A percentile compares a stretch with the other conserved stretches of the same genome.
Conservation (phyloP, 768 basidiomycete genomes). For the Tubosaeta sp. region DNA sequence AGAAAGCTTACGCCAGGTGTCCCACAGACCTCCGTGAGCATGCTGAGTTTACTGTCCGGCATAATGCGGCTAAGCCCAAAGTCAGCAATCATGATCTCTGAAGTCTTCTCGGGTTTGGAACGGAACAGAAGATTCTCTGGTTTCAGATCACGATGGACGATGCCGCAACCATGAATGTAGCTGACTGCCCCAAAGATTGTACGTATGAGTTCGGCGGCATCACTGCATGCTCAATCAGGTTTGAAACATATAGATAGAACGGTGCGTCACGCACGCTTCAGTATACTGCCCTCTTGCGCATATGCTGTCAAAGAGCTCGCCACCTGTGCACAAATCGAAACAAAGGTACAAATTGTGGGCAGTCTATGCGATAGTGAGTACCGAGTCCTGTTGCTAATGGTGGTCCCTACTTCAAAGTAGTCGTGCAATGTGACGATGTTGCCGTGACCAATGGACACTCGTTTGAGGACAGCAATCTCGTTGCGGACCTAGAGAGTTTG, state of each 20-base stretch:
- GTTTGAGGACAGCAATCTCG: constrained; percentile 93
- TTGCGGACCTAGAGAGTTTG: constrained; percentile 72
- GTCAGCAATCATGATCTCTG: constrained; percentile 96
- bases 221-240: constrained; percentile 45
- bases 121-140: constrained; percentile 98
- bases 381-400: neutral
- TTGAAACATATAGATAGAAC: neutral
- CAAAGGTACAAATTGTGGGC: constrained; percentile 90
- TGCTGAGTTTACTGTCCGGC: constrained; percentile 81
- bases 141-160: constrained; percentile 96
- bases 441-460: constrained; percentile 81
- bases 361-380: constrained; percentile 46
- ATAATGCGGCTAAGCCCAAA: constrained; percentile 91
- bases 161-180: constrained; percentile 87
- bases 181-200: constrained; percentile 84
- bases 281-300: constrained; percentile 97
- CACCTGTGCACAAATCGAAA: constrained; percentile 95
- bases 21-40: constrained; percentile 94
- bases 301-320: constrained; percentile 98
- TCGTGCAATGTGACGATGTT: constrained; percentile 95
- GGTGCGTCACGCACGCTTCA: constrained; percentile 63
- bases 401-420: constrained; percentile 76
- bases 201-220: constrained; percentile 84
- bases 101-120: constrained; percentile 71
- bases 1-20: constrained; percentile 68